Base-by-base conservation (phyloP, 2,329 filamentous ascomycete species). In the Talaromyces sp. region DNA sequence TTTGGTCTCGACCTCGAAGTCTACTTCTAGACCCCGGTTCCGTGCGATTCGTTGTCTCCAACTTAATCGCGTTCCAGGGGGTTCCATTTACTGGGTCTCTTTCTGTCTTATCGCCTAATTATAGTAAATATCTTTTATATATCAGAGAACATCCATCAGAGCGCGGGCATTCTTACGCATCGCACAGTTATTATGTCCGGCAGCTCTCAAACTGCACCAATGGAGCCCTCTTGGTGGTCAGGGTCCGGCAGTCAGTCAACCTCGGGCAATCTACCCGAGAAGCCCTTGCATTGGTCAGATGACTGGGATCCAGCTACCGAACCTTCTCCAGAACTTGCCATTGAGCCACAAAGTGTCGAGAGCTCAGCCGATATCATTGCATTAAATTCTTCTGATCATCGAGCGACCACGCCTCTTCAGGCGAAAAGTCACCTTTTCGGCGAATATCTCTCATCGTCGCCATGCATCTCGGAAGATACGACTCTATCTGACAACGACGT, bases 381-480 rank as follows among this genome's bases (percentile, higher is more conserved):
- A 11, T 24, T 61, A 3, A 39, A 57, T 47, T n/a, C 58, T 50
- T 58, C 59, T 19, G 60, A 66, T 35, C 58, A 56, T 27, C 37
- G 19, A 27, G 39, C 41, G 6, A 37, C 41, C 27, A 63, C 41
- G 5, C 50, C 45, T 22, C 35, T 27, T 41, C 60, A 62, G 33
- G 57, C 61, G 2, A 56, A 63, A n/a, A 37, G 14, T 5, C 50
- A 50, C 10, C 52, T 22, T 22, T 49, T 49, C 3, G n/a, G 33
- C 13, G 43, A 58, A 39, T 58, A 62, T 43, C 47, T 62, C 33
- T 62, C 59, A 19, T 66, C 64, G 16, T 66, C 59, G 3, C 59
- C 59, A 1, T 66, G 59, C 19, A 43, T 62, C 24, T 66, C 64
- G 24, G 64, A 66, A 43, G 43, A 59, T 50, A 62, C 64, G 9